Percentiles rank a stretch among this genome's conserved stretches.
Evolutionary conservation across 257 asterid species (phyloP).

Genomic region (Jacaranda mimosifolia): DNA sequence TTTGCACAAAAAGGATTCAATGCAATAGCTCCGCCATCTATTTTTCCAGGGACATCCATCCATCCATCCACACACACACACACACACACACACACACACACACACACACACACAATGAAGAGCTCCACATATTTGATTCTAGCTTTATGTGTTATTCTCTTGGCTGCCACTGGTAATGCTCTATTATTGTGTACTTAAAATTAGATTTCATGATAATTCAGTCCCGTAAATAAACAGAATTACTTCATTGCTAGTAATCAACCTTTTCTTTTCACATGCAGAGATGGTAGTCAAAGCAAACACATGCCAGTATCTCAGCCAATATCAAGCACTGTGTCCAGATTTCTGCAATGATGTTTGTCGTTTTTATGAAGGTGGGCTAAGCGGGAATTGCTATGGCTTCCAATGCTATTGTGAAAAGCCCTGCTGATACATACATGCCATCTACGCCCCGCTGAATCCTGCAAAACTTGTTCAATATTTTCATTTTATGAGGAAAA

Average conservation of each 20-base stretch:
- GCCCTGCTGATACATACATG: neutral
- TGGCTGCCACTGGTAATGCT: constrained; percentile 20
- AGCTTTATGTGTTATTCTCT: constrained; percentile 19
- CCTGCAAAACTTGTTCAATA: neutral
- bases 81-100: neutral
- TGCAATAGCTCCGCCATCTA: too few relatives aligned
- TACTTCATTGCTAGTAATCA: neutral
- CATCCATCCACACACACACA: neutral
- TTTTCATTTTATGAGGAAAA: neutral
- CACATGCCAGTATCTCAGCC: constrained; percentile 13
- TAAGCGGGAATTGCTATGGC: constrained; percentile 21
- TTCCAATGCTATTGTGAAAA: constrained; percentile 20
- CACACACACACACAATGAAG: constrained; percentile 6
- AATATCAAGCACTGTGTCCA: constrained; percentile 27
- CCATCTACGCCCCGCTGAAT: neutral
- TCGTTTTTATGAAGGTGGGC: constrained; percentile 22
- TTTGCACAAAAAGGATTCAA: too few relatives aligned
- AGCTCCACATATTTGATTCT: constrained; percentile 28
- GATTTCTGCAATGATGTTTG: constrained; percentile 28
- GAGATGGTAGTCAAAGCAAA: constrained; percentile 24
- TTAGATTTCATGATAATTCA: neutral
- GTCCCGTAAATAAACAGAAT: neutral
- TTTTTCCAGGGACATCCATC: too few relatives aligned
- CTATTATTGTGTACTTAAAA: neutral
- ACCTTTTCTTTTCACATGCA: constrained; percentile 3